Base-by-base conservation (phyloP, 192 early-diverging fungal genomes). In the Nowakowskiella sp. region DNA sequence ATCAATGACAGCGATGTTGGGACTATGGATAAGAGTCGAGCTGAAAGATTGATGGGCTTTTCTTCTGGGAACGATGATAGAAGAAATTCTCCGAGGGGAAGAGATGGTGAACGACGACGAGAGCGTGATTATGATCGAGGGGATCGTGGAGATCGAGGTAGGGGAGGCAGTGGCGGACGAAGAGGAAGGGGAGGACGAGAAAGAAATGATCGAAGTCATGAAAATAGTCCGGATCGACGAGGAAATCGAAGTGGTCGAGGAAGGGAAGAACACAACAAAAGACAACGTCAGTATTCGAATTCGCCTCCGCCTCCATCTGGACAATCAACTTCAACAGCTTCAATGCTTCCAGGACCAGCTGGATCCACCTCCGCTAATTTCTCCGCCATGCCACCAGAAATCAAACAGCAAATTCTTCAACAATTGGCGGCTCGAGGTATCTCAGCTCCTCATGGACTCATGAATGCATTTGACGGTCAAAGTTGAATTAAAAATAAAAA, bases 381-480 rank as follows among this genome's bases (percentile, higher is more conserved):
- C 24, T 10, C 53, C 44, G 26, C 5, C 10, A 31, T 32, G 19
- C 8, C 19, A 58, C 19, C 47, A 51, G 43, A 27, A 56, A 26
- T n/a, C n/a, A 33, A 21, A n/a, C 58, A 60, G 26, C 51, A 44
- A 27, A 24, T 60, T 7, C 29, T 60, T 8, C 22, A 28, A 10
- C 58, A 60, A 22, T 32, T 60, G n/a, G 58, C 58, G 4, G 51
- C 49, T n/a, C 58, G 55, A 25, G 58, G 58, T 3, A 29, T 60
- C 43, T 31, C 39, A 21, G 28, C 55, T 33, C 53, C 53, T 44
- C 16, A 50, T 6, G 42, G 42, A 0, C 24, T 60, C 4, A 47
- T 54, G 1, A 42, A 55, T 8, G 58, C 58, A 2, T 44, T 60
- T 13, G 4, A 46, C 6, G 6, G 28, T n/a, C n/a, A n/a, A n/a